Evolutionary conservation across 768 basidiomycete genomes (phyloP).

Genomic region (Boletus barrowsii): DNA sequence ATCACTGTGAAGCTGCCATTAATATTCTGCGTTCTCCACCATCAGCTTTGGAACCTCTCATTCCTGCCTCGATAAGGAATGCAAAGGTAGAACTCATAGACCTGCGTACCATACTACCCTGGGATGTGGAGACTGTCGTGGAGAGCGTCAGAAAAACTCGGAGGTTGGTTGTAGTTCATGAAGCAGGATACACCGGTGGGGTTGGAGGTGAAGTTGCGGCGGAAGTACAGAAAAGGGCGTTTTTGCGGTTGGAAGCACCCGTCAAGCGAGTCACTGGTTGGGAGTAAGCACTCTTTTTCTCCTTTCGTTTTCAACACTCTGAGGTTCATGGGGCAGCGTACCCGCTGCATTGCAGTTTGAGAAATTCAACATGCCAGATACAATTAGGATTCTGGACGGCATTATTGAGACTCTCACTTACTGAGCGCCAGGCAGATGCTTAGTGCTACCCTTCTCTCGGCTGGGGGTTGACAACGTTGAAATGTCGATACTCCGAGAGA

Average conservation of each 20-base stretch:
- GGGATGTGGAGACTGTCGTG: constrained; percentile 77
- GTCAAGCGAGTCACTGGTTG: constrained; percentile 85
- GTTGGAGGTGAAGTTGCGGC: constrained; percentile 92
- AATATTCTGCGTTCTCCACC: constrained; percentile 69
- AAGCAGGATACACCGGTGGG: constrained; percentile 84
- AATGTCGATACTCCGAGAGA: background rate
- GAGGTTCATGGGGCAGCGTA: constrained; percentile 43
- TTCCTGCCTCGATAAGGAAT: constrained; percentile 61
- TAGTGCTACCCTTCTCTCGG: background rate
- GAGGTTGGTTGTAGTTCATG: constrained; percentile 85
- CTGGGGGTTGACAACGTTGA: too few relatives aligned
- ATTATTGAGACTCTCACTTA: constrained; percentile 80
- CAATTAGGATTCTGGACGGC: constrained; percentile 78
- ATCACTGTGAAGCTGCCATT: constrained; percentile 83
- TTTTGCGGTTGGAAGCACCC: constrained; percentile 84
- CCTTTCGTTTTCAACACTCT: background rate
- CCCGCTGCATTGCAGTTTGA: constrained; percentile 84
- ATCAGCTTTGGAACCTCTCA: constrained; percentile 53
- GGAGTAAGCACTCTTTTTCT: constrained; percentile 66
- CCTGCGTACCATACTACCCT: constrained; percentile 83
- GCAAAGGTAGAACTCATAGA: constrained; percentile 89
- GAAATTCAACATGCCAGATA: constrained; percentile 90
- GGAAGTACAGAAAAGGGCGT: constrained; percentile 84
- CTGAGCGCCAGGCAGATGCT: constrained; percentile 30
- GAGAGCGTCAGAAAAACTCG: constrained; percentile 86